Evolutionary conservation across 371 early-diverging fungal species (phyloP).

Genomic region (Circinella umbellata): DNA sequence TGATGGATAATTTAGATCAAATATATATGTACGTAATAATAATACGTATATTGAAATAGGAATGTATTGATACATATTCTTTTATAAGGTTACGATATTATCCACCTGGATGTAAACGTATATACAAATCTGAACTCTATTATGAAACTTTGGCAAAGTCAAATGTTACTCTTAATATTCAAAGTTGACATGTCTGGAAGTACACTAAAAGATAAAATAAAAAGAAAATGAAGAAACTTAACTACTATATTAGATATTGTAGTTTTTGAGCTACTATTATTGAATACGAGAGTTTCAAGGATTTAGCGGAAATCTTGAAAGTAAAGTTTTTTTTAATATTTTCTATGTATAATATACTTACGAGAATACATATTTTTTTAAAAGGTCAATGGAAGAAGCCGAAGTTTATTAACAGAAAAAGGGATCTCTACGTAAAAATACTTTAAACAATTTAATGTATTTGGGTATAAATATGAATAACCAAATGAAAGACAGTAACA

Average conservation of each 20-base stretch:
- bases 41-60: no score
- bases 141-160: constrained; percentile 45
- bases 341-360: no score
- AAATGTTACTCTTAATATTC: constrained; percentile 50
- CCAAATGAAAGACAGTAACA: constrained; percentile 15
- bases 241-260: constrained; percentile 63
- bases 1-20: no score
- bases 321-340: constrained; percentile 13
- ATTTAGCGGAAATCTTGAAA: constrained; percentile 29
- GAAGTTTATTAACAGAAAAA: no score
- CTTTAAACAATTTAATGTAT: no score
- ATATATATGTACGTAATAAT: no score
- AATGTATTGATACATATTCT: no score
- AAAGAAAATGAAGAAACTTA: constrained; percentile 34
- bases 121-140: constrained; percentile 55
- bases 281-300: constrained; percentile 58
- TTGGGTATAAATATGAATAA: not conserved
- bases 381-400: no score
- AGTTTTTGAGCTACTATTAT: constrained; percentile 66
- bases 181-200: constrained; percentile 42
- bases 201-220: constrained; percentile 43
- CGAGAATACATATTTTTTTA: no score
- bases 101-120: constrained; percentile 41
- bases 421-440: no score
- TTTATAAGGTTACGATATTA: no score